Evolutionary conservation across 2,329 filamentous ascomycete genomes (phyloP).

Genomic region (Cadophora gregata): DNA sequence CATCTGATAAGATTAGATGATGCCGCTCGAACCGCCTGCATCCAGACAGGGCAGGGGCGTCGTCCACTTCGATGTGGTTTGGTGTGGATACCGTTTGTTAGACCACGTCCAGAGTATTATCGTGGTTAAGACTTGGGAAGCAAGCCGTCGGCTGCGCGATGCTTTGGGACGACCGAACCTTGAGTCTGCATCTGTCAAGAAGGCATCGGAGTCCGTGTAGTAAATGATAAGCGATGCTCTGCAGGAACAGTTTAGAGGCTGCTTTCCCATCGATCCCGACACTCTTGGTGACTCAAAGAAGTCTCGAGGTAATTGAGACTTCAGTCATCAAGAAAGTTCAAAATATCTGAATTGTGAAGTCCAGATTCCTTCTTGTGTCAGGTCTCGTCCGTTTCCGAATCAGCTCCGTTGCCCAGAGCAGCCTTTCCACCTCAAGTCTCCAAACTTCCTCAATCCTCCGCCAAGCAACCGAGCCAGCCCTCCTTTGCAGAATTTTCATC

Average conservation of each 20-base stretch:
- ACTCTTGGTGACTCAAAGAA: no score
- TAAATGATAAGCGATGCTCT: no score
- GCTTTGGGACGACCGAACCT: background rate
- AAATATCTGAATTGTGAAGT: no score
- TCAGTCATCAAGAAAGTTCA: no score
- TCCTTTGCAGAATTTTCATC: background rate
- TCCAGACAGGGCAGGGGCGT: background rate
- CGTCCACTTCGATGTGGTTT: background rate
- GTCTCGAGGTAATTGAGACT: no score
- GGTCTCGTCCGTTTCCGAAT: no score
- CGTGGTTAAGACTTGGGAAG: background rate
- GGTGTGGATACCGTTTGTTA: background rate
- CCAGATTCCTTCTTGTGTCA: no score
- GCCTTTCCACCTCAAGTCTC: background rate
- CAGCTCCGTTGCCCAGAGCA: background rate
- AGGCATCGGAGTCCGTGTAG: no score
- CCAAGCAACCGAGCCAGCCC: background rate
- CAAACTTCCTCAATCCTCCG: background rate
- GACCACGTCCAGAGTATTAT: background rate
- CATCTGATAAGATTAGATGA: constrained; percentile 18
- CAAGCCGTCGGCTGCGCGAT: background rate
- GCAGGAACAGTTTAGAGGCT: no score
- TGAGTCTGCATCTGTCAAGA: background rate
- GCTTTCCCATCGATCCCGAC: no score
- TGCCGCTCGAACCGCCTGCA: constrained; percentile 1